A percentile compares a stretch with the other conserved stretches of the same genome.
These are phyloP conservation scores for Tetrahymena thermophila DNA, from an alignment of 73 alveolate genomes.

Conservation along the genomic window DNA sequence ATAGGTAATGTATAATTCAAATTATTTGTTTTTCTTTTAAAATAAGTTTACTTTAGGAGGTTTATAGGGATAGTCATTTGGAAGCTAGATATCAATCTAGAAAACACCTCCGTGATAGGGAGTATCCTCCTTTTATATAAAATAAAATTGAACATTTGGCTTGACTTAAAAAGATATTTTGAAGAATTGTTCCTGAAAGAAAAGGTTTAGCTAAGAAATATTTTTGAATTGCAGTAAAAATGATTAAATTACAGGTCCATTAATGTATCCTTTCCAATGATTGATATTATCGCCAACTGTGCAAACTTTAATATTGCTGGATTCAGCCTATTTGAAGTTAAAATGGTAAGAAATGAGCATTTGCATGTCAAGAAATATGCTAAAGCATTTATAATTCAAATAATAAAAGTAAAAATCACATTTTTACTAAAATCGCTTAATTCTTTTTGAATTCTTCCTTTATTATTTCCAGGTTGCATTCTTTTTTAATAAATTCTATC, in stretches of 20 bases:
- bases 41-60: conserved; percentile 66
- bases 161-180: neutral
- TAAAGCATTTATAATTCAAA: neutral
- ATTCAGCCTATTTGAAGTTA: neutral
- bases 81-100: conserved; percentile 76
- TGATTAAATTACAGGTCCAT: conserved; percentile 45
- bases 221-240: neutral
- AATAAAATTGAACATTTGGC: neutral
- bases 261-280: conserved; percentile 72
- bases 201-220: neutral
- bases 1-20: neutral
- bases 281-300: conserved; percentile 48
- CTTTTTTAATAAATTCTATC: neutral
- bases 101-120: conserved; percentile 83
- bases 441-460: neutral
- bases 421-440: neutral
- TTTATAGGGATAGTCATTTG: conserved; percentile 91
- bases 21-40: neutral
- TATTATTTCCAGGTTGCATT: conserved; percentile 1
- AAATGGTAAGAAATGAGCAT: neutral
- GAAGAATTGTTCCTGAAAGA: neutral
- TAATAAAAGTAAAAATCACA: neutral
- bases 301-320: neutral
- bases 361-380: neutral
- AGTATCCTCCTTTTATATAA: conserved; percentile 50